phyloP scores from a whole-genome alignment of 2,329 filamentous ascomycete genomes.

The Lachnellula suecica region DNA sequence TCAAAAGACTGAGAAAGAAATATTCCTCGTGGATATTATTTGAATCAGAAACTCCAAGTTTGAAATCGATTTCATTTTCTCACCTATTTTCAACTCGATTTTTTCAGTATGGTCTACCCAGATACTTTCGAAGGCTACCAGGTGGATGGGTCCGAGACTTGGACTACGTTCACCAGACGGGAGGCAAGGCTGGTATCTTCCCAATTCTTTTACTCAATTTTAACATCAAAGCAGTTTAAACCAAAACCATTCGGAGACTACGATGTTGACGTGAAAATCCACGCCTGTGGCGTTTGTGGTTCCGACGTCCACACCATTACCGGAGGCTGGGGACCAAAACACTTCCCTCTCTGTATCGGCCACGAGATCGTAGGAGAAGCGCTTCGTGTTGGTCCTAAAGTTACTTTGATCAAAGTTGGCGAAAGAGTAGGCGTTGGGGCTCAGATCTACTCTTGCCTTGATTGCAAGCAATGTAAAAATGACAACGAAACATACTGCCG shows the following conservation, averaged over 20 bases:
- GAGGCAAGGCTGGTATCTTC: slow-evolving; percentile 4
- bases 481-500: slow-evolving; percentile 54
- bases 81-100: no score
- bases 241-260: slow-evolving; percentile 85
- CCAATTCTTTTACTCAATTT: background rate
- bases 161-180: slow-evolving; percentile 13
- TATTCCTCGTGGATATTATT: background rate
- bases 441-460: slow-evolving; percentile 48
- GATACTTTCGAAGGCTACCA: slow-evolving; percentile 60
- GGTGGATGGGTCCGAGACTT: slow-evolving; percentile 34
- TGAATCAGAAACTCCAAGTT: no score
- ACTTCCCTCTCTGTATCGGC: slow-evolving; percentile 40
- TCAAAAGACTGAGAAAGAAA: background rate
- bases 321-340: slow-evolving; percentile 44
- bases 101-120: slow-evolving; percentile 35
- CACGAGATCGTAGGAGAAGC: slow-evolving; percentile 48
- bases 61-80: no score
- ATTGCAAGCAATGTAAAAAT: slow-evolving; percentile 40
- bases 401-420: slow-evolving; percentile 51
- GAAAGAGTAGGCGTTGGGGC: slow-evolving; percentile 52
- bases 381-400: slow-evolving; percentile 56
- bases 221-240: slow-evolving; percentile 36
- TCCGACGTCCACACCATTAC: slow-evolving; percentile 69
- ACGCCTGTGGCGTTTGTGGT: slow-evolving; percentile 73
- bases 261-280: slow-evolving; percentile 83